Evolutionary conservation across 768 basidiomycete genomes (phyloP), one percentile per base, ranked within the genome.

Genomic region (Clitopilus hobsonii): DNA sequence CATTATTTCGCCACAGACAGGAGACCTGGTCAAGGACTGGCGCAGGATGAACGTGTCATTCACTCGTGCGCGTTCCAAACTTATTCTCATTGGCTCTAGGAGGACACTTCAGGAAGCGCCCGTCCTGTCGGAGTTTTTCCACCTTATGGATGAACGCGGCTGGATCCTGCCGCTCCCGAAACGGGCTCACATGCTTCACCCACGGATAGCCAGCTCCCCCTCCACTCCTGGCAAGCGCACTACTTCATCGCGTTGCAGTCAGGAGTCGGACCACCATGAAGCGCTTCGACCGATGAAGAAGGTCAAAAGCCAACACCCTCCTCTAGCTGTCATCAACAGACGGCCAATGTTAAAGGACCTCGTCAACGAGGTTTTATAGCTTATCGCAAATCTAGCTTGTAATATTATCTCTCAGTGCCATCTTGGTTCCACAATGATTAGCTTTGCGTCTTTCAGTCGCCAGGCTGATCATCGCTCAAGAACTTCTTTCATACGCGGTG

Each of bases 21-120:
- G 97, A 7, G 94, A 98, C 52, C 78, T 99, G 1, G 75, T 98
- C 23, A 92, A 89, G 61, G 97, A 99, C 66, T 98, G 96, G 95
- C 79, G 97, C 30, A 72, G 97, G 28, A 87, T 98, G 78, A 99
- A 99, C 64, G 97, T 99, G 16, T 89, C 94, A 6, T 93, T 98
- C 68, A 98, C 96, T 0, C 87, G 97, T 14, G 96, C 95, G 0
- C 84, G 88, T 53, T 82, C 83, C 28, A 99, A 99, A 72, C 74
- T 99, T 2, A 77, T 98, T 68, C 88, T 99, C 55, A 78, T 99
- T 61, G 96, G 97, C 3, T 95, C 93, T 0, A 79, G 87, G 38
- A 80, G 72, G 62, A 99, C 96, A 1, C 76, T 99, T 8, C 67
- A 81, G 38, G 65, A 68, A 24, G 79, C 82, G 0, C 69, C 83